A percentile compares a stretch with the other conserved stretches of the same genome.
Conservation (phyloP, 169 alveolate genomes). For the Amoebophrya sp. region DNA sequence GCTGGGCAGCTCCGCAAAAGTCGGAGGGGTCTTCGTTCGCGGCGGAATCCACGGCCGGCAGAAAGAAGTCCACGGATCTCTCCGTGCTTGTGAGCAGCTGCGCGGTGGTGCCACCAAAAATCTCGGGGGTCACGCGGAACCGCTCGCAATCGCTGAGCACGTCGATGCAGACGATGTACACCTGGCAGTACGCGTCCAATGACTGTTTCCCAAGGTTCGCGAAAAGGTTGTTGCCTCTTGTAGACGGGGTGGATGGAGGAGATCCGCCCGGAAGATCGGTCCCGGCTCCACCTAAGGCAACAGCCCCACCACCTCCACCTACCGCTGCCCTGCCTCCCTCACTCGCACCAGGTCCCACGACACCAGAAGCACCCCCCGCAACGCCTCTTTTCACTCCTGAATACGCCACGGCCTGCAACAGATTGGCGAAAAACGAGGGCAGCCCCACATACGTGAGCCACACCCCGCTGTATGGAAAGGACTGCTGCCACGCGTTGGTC, state of each 20-base stretch:
- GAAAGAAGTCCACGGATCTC: neutral
- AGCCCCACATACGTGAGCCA: neutral
- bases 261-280: too few relatives aligned
- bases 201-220: neutral
- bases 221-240: neutral
- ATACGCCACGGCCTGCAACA: neutral
- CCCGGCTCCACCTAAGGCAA: too few relatives aligned
- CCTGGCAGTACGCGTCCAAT: neutral
- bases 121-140: neutral
- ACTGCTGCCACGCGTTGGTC: neutral
- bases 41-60: neutral
- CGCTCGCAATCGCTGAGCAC: neutral
- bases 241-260: neutral
- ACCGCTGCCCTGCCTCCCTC: too few relatives aligned
- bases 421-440: neutral
- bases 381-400: too few relatives aligned
- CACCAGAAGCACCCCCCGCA: too few relatives aligned
- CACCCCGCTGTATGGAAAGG: neutral
- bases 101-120: neutral
- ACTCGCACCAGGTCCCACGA: too few relatives aligned
- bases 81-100: too few relatives aligned
- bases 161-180: neutral
- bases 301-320: too few relatives aligned
- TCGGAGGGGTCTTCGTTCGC: too few relatives aligned
- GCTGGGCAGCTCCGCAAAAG: too few relatives aligned